Base-by-base conservation (phyloP, 169 alveolate species). In the Theileria parva region DNA sequence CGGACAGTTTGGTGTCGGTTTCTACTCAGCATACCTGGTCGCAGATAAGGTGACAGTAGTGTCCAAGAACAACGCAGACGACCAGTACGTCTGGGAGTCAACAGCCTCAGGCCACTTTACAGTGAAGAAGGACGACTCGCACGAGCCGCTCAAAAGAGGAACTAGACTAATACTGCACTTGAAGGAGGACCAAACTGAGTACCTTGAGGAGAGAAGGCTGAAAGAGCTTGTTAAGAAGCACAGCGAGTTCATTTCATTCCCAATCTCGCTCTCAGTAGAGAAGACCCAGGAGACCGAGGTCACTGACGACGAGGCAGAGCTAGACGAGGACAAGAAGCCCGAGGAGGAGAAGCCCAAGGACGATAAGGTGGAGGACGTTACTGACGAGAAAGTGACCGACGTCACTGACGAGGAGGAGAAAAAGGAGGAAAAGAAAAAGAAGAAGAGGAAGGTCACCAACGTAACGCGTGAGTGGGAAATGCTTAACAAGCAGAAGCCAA, bases 1-100 rank as follows among this genome's bases (percentile, higher is more conserved):
- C 80, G 99, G 99, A 28, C 99, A 98, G 94, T 97, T 98, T 80
- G 99, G 99, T 91, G 99, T 97, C 48, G 99, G 99, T 81, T 98
- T 98, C 93, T 97, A 98, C 94, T 97, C 99, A n/a, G 99, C 99
- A 30, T 98, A 97, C 93, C 96, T 98, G 69, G 99, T 98, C 23
- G 99, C 99, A 30, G 99, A 97, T 86, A 97, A 95, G 93, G 99
- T 98, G 48, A 94, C 96, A 2, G 99, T 98, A 51, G 93, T 98
- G 50, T 92, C 99, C 57, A 97, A 97, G 86, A 94, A 96, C 91
- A 96, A 96, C 86, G 99, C 96, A 60, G 99, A 97, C 80, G 98
- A 94, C 60, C 98, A 95, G 89, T 96, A 96, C 93, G 95, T 97
- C 75, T 98, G 99, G 99, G 99, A 97, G 92, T 95, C 99, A 27